Evolutionary conservation across 345 rosid species (phyloP).

Genomic region (Hibiscus tridactylites): DNA sequence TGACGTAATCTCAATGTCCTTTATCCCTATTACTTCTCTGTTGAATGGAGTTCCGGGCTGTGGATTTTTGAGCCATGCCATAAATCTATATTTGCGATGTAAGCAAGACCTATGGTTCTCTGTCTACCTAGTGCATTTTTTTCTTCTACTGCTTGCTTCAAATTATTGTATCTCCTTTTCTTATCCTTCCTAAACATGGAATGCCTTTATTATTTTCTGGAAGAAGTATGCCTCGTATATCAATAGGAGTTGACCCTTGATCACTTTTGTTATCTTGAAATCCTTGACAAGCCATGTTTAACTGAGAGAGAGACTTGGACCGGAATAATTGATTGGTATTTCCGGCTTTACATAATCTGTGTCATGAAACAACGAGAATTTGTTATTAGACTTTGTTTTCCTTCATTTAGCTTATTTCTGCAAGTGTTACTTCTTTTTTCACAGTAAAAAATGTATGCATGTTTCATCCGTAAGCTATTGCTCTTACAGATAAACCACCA

Average conservation of each 20-base stretch:
- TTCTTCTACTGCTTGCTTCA: not conserved
- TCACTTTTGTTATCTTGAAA: too few species aligned
- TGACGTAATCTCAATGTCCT: conserved; percentile 85
- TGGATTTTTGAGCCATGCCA: conserved; percentile 95
- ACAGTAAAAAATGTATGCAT: not conserved
- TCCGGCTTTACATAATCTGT: too few species aligned
- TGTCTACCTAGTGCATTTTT: conserved; percentile 10
- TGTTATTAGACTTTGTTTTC: not conserved
- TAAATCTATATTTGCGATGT: conserved; percentile 92
- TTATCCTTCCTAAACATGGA: not conserved
- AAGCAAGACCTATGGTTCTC: conserved; percentile 22
- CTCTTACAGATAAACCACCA: conserved; percentile 79
- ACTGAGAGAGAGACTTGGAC: too few species aligned
- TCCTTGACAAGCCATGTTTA: too few species aligned
- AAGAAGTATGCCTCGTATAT: not conserved
- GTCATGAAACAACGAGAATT: not conserved
- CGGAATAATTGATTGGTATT: too few species aligned
- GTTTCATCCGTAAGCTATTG: conserved; percentile 8
- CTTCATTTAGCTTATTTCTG: not conserved
- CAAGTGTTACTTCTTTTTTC: not conserved
- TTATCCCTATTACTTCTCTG: conserved; percentile 84
- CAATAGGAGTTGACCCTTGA: not conserved
- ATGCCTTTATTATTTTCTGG: not conserved
- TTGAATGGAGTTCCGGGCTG: conserved; percentile 91
- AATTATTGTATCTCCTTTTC: not conserved